A percentile compares a stretch with the other conserved stretches of the same genome.
Evolutionary conservation across 2,329 filamentous ascomycete species (phyloP).

Genomic region (Pestalotiopsis sp.): DNA sequence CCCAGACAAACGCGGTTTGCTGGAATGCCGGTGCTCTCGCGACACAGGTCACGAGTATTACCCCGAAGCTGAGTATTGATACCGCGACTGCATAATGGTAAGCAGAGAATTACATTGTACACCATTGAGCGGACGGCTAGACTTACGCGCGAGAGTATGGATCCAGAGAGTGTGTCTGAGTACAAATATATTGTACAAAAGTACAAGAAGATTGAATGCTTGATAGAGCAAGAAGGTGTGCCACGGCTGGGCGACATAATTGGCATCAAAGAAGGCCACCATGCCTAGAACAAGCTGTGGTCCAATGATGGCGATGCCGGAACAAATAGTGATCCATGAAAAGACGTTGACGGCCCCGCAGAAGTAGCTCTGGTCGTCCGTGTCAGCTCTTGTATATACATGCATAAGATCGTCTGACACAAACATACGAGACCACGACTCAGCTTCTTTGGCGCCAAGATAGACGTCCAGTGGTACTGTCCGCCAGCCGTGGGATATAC

Average conservation of each 20-base stretch:
- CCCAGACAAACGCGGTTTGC: background rate
- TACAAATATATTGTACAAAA: background rate
- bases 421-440: background rate
- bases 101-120: background rate
- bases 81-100: background rate
- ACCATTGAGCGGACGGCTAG: background rate
- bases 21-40: background rate
- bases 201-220: background rate
- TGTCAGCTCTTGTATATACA: background rate
- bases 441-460: conserved; percentile 1
- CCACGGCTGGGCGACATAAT: background rate
- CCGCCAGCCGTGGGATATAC: background rate
- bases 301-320: background rate
- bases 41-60: background rate
- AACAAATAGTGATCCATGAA: background rate
- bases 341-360: background rate
- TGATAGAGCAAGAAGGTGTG: background rate
- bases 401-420: background rate
- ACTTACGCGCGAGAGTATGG: background rate
- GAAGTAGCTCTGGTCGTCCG: background rate
- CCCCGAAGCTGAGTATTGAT: background rate
- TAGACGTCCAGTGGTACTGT: conserved; percentile 1
- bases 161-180: background rate
- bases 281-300: background rate
- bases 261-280: background rate